phyloP scores from a whole-genome alignment of 2,329 filamentous ascomycete genomes.

The Phoma sp. region DNA sequence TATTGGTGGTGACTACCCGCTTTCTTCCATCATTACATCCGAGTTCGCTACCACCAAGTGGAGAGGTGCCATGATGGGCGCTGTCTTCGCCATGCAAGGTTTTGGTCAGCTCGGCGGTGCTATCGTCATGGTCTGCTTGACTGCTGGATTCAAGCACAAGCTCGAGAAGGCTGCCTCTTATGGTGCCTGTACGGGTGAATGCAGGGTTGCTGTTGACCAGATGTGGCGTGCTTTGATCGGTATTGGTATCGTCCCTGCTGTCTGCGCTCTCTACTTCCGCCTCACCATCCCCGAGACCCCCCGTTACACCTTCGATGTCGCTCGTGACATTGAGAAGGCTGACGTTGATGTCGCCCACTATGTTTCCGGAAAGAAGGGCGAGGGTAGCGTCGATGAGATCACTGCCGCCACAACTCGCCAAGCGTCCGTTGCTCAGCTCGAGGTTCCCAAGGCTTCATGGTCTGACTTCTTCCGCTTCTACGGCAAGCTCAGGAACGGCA shows the following conservation, averaged over 20 bases:
- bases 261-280: constrained; percentile 52
- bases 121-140: constrained; percentile 44
- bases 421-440: constrained; percentile 62
- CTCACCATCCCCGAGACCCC: constrained; percentile 54
- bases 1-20: constrained; percentile 76
- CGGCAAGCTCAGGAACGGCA: constrained; percentile 72
- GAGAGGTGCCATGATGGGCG: constrained; percentile 52
- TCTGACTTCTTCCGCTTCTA: constrained; percentile 76
- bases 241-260: constrained; percentile 51
- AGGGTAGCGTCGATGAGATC: constrained; percentile 72
- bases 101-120: constrained; percentile 52
- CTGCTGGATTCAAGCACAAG: constrained; percentile 41
- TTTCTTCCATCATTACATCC: constrained; percentile 82
- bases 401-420: constrained; percentile 66
- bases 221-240: constrained; percentile 54
- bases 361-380: constrained; percentile 66
- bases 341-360: constrained; percentile 78
- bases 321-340: constrained; percentile 57
- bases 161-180: constrained; percentile 29
- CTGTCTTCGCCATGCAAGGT: constrained; percentile 55
- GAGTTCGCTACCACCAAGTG: constrained; percentile 53
- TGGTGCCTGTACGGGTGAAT: constrained; percentile 39
- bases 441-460: constrained; percentile 74
- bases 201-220: constrained; percentile 48
- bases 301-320: constrained; percentile 53